Evolutionary conservation across 345 rosid genomes (phyloP).

Genomic region (Rhodamnia argentea): DNA sequence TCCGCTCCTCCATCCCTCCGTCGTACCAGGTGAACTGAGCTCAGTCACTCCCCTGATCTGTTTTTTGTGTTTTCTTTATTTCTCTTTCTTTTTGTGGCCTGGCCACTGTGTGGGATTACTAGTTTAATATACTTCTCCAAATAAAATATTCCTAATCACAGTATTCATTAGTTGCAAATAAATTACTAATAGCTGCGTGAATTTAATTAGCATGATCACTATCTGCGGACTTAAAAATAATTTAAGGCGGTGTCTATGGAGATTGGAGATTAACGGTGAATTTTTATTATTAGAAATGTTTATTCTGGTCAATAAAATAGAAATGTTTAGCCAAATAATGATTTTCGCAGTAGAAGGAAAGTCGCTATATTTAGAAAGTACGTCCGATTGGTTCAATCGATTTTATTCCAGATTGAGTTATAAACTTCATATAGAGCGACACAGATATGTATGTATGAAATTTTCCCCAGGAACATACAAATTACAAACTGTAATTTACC

Average conservation of each 20-base stretch:
- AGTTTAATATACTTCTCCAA: neutral
- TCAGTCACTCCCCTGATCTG: neutral
- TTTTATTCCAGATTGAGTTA: too few species aligned
- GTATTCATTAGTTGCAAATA: neutral
- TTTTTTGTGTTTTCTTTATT: neutral
- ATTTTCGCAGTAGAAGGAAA: too few species aligned
- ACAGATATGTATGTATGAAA: too few species aligned
- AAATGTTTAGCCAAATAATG: too few species aligned
- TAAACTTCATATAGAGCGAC: too few species aligned
- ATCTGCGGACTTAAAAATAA: neutral
- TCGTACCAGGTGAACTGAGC: constrained; percentile 14
- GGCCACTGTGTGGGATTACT: neutral
- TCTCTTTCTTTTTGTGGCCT: neutral
- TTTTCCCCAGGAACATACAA: too few species aligned
- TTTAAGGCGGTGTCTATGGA: neutral
- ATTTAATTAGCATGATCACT: neutral
- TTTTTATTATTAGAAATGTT: neutral
- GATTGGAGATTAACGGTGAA: neutral
- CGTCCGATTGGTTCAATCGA: too few species aligned
- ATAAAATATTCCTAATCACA: neutral
- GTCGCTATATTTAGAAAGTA: too few species aligned
- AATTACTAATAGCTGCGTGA: neutral
- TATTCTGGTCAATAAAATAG: neutral
- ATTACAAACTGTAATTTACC: too few species aligned
- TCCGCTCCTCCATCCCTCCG: constrained; percentile 7